Evolutionary conservation across 177 flowering plant species (phyloP), one percentile per base, ranked within the genome.

Genomic region (Tripterygium wilfordii): DNA sequence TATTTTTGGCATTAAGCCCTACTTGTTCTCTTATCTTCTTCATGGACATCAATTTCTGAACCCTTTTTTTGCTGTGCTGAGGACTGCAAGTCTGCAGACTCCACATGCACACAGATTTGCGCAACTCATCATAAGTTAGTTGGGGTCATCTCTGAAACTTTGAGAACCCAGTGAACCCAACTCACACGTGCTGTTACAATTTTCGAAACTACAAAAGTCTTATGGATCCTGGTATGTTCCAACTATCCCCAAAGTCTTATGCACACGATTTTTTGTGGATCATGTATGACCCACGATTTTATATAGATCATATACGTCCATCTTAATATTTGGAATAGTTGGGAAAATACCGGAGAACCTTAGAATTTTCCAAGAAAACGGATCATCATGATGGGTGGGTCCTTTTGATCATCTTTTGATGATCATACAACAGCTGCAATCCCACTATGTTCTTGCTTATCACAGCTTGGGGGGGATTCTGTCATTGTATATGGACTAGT

Each of bases 121-220:
- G 42, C 58, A 51, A 38, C 63, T 48, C 61, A 51, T 27, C 48
- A 37, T 42, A 42, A 42, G 35, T 48, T 49, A 13, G 47, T 62
- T 63, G 58, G 56, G 59, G 49, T 36, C 4, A 22, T 47, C 4
- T 16, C 35, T 37, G 19, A 47, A 50, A 29, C 22, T 27, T 36
- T 18, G 25, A 49, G 49, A 57, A 45, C 65, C 62, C 44, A 37
- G 39, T n/a, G 20, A 31, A 19, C 38, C 38, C 33, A 53, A 29
- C 49, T 51, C 62, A 60, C 72, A 60, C 60, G 62, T 63, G 61
- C 48, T 47, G 53, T 20, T 59, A 55, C 52, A 45, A 46, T 30
- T 25, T 18, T 22, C 56, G 42, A 45, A 41, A 21, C 1, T n/a
- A 40, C 4, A 23, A 17, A 10, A 27, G 10, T 17, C 10, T 25